Conservation (phyloP, 2,329 filamentous ascomycete genomes). For the Calonectria pseudoturangicola region DNA sequence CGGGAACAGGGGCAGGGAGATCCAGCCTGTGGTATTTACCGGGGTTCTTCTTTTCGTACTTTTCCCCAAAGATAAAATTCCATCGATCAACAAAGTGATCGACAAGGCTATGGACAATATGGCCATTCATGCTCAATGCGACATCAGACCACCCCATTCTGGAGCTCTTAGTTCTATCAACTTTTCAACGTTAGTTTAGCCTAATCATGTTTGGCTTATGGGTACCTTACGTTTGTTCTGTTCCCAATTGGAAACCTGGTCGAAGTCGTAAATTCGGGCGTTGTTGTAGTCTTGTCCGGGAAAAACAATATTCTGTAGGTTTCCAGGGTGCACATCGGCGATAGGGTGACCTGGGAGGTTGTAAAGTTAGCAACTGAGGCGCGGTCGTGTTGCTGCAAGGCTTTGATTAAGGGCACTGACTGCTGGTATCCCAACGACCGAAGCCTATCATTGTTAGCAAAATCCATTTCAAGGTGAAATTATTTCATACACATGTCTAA, state of each 20-base stretch:
- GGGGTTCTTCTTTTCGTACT: conserved; percentile 77
- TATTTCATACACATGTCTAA: conserved; percentile 81
- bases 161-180: conserved; percentile 85
- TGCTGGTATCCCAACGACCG: conserved; percentile 91
- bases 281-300: conserved; percentile 97
- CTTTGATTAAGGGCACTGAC: conserved; percentile 59
- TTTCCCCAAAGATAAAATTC: conserved; percentile 91
- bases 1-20: conserved; percentile 19
- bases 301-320: conserved; percentile 85
- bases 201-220: not conserved
- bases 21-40: conserved; percentile 68
- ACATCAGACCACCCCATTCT: conserved; percentile 97
- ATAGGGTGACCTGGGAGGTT: conserved; percentile 78
- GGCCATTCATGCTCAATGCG: conserved; percentile 83
- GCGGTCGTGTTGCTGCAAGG: not conserved
- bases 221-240: conserved; percentile 81
- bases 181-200: conserved; percentile 53
- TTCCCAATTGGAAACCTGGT: conserved; percentile 85
- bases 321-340: conserved; percentile 86
- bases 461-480: not conserved
- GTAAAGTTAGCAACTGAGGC: not conserved
- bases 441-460: conserved; percentile 72
- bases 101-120: conserved; percentile 83
- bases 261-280: conserved; percentile 87
- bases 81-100: conserved; percentile 90